Evolutionary conservation across 2,329 filamentous ascomycete genomes (phyloP).

Genomic region (Fusarium hainanense): DNA sequence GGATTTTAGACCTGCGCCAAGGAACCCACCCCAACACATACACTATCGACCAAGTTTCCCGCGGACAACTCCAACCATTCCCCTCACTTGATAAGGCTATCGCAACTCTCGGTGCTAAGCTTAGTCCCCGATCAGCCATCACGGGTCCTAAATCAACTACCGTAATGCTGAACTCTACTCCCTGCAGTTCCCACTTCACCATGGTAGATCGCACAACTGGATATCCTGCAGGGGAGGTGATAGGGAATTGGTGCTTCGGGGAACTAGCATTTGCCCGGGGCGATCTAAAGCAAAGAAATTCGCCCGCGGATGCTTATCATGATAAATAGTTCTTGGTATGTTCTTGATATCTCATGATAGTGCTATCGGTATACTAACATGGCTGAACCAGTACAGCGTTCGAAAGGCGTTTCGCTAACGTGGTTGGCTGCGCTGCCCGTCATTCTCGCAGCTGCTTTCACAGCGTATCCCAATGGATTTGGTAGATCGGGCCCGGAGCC

Average conservation of each 20-base stretch:
- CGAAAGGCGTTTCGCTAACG: conserved; percentile 12
- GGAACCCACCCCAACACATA: not conserved
- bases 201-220: not conserved
- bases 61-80: conserved; percentile 22
- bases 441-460: conserved; percentile 26
- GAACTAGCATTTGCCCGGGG: not conserved
- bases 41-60: conserved; percentile 25
- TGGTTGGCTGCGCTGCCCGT: conserved; percentile 38
- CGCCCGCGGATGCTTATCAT: conserved; percentile 17
- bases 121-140: conserved; percentile 17
- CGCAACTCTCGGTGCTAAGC: conserved; percentile 23
- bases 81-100: conserved; percentile 26
- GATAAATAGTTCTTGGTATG: conserved; percentile 11
- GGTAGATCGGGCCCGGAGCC: conserved; percentile 4
- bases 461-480: conserved; percentile 23
- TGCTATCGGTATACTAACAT: conserved; percentile 8
- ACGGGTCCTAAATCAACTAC: conserved; percentile 38
- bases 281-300: not conserved
- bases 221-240: conserved; percentile 27
- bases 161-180: conserved; percentile 15
- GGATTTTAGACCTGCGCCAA: conserved; percentile 16
- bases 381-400: conserved; percentile 16
- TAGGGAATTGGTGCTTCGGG: conserved; percentile 25
- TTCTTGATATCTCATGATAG: not conserved
- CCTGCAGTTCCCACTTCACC: conserved; percentile 21